phyloP scores from a whole-genome alignment of 495 filamentous ascomycete species.

The Xylaria intraflava region DNA sequence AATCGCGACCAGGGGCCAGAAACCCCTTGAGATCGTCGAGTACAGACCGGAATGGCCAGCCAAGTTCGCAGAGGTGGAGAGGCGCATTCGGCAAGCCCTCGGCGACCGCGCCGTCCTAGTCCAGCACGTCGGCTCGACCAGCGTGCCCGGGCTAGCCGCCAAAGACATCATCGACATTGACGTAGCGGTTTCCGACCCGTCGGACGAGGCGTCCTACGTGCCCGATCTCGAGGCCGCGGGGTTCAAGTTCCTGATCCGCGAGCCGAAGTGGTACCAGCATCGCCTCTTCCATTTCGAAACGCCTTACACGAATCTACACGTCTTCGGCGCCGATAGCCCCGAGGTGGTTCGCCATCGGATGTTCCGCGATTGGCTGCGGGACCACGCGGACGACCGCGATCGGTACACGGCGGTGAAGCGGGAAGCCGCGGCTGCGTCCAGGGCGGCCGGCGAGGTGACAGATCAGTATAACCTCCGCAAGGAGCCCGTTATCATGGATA shows the following conservation, averaged over 20 bases:
- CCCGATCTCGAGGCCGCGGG: constrained; percentile 35
- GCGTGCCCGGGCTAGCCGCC: constrained; percentile 41
- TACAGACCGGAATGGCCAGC: constrained; percentile 39
- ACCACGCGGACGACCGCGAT: constrained; percentile 30
- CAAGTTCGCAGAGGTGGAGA: constrained; percentile 21
- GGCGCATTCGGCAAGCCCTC: constrained; percentile 28
- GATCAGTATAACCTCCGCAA: constrained; percentile 38
- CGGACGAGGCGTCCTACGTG: constrained; percentile 37
- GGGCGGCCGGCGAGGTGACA: constrained; percentile 29
- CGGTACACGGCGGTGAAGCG: constrained; percentile 36
- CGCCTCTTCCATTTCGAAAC: constrained; percentile 34
- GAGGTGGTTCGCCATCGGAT: constrained; percentile 39
- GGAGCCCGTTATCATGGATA: constrained; percentile 33
- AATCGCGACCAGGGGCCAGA: constrained; percentile 20
- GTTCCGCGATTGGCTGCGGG: constrained; percentile 42
- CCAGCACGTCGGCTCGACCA: constrained; percentile 46
- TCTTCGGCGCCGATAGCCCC: constrained; percentile 39
- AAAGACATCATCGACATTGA: constrained; percentile 48
- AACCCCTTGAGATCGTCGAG: constrained; percentile 32
- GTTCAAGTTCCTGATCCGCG: constrained; percentile 40
- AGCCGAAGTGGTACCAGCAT: constrained; percentile 43
- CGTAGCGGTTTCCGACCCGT: constrained; percentile 33
- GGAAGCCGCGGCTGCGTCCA: constrained; percentile 25
- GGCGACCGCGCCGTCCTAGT: constrained; percentile 16
- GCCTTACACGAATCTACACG: constrained; percentile 39